These are phyloP conservation scores for Auriscalpium vulgare DNA, from an alignment of 768 basidiomycete genomes.

Conservation along the genomic window DNA sequence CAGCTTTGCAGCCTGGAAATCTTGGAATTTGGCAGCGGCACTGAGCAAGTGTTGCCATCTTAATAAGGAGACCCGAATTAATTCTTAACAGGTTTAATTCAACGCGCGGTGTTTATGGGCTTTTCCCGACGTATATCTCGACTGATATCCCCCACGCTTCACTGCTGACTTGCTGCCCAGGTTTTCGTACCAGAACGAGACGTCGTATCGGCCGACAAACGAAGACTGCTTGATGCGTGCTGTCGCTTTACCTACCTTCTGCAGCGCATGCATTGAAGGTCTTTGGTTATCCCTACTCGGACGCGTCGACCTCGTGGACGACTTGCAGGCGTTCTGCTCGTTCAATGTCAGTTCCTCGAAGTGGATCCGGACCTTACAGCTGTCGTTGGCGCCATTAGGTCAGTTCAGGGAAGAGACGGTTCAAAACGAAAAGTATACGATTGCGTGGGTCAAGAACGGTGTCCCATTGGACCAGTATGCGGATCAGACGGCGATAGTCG, in stretches of 20 bases:
- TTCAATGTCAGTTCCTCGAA: conserved; percentile 5
- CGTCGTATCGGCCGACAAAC: conserved; percentile 74
- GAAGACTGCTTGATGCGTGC: conserved; percentile 78
- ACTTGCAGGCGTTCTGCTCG: not conserved
- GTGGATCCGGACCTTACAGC: conserved; percentile 30
- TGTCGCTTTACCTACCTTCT: conserved; percentile 64
- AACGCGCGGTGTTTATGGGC: conserved; percentile 48
- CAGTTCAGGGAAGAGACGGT: conserved; percentile 34
- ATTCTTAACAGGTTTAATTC: conserved; percentile 44
- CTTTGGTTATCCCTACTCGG: conserved; percentile 62
- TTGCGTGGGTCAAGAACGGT: conserved; percentile 50
- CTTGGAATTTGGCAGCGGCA: conserved; percentile 58
- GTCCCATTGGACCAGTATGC: conserved; percentile 33
- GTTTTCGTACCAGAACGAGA: conserved; percentile 55
- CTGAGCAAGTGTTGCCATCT: conserved; percentile 38
- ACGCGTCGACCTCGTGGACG: conserved; percentile 56
- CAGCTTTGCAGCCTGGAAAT: conserved; percentile 75
- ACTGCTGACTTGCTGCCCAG: conserved; percentile 24
- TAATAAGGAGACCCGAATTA: not conserved
- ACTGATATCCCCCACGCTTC: not conserved
- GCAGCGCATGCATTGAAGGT: conserved; percentile 64
- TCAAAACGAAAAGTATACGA: conserved; percentile 42
- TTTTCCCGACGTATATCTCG: conserved; percentile 62
- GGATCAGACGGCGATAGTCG: conserved; percentile 35
- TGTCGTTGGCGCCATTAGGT: conserved; percentile 54